Percentiles rank a stretch among this genome's conserved stretches.
These are phyloP conservation scores for Sclerotinia nivalis DNA, from an alignment of 2,329 filamentous ascomycete genomes.

Conservation along the genomic window DNA sequence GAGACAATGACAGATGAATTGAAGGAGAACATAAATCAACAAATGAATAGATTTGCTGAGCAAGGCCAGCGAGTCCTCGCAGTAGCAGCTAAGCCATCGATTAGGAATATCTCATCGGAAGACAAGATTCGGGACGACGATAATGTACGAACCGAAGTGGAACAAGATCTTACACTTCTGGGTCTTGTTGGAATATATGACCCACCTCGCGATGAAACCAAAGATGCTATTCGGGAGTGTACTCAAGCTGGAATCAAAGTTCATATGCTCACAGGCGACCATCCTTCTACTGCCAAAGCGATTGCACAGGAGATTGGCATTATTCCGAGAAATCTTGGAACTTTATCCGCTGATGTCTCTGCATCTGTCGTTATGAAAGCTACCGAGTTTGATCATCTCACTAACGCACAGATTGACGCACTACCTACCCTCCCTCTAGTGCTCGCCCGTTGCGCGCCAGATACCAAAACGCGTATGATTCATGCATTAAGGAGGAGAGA, in stretches of 20 bases:
- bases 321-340: slow-evolving; percentile 30
- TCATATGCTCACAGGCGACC: slow-evolving; percentile 74
- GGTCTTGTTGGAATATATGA: slow-evolving; percentile 61
- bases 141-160: slow-evolving; percentile 45
- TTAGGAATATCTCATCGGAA: slow-evolving; percentile 30
- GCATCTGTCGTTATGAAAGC: slow-evolving; percentile 64
- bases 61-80: slow-evolving; percentile 70
- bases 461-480: slow-evolving; percentile 80
- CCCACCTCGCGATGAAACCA: slow-evolving; percentile 60
- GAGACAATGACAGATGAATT: slow-evolving; percentile 53
- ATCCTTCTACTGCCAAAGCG: slow-evolving; percentile 70
- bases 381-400: slow-evolving; percentile 64
- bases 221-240: slow-evolving; percentile 60
- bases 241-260: slow-evolving; percentile 71
- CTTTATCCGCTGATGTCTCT: slow-evolving; percentile 20
- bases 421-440: slow-evolving; percentile 68
- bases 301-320: slow-evolving; percentile 69
- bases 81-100: slow-evolving; percentile 52
- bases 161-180: slow-evolving; percentile 60
- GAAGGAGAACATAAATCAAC: slow-evolving; percentile 58
- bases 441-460: slow-evolving; percentile 73
- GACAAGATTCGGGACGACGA: slow-evolving; percentile 30
- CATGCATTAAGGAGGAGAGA: slow-evolving; percentile 66
- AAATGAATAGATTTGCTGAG: slow-evolving; percentile 67
- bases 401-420: slow-evolving; percentile 67